These are phyloP conservation scores for Tetrastigma voinierianum DNA, from an alignment of 164 flowering plant genomes.

Conservation along the genomic window DNA sequence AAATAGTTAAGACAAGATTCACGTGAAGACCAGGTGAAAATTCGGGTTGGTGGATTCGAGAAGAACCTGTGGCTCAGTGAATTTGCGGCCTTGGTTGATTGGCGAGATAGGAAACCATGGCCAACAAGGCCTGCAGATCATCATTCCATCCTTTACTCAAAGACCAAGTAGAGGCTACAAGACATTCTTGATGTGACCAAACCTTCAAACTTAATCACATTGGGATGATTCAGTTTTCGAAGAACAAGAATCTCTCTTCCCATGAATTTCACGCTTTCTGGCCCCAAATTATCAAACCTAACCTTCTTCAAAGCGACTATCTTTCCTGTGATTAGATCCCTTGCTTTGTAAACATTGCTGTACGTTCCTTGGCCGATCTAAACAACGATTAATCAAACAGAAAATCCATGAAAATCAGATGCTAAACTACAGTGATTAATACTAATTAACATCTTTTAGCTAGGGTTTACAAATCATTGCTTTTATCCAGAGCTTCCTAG, in stretches of 20 bases:
- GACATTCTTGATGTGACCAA: conserved; percentile 92
- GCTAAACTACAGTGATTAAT: background rate
- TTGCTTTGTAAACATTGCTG: no score
- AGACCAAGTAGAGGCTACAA: conserved; percentile 79
- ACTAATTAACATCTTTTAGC: background rate
- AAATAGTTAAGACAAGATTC: background rate
- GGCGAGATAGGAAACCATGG: conserved; percentile 16
- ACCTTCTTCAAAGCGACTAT: conserved; percentile 95
- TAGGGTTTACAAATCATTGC: conserved; percentile 1
- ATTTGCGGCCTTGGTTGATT: conserved; percentile 67
- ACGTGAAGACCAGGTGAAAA: background rate
- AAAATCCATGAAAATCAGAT: background rate
- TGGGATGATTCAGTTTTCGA: conserved; percentile 77
- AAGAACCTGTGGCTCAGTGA: conserved; percentile 82
- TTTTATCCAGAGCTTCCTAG: conserved; percentile 83
- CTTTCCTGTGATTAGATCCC: conserved; percentile 72
- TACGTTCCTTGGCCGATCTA: no score
- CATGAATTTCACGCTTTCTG: conserved; percentile 92
- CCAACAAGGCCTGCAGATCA: conserved; percentile 76
- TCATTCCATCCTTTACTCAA: conserved; percentile 97
- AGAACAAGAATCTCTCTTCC: conserved; percentile 78
- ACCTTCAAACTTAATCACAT: conserved; percentile 85
- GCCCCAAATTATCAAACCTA: conserved; percentile 87
- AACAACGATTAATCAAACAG: conserved; percentile 7
- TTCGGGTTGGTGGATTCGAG: no score